Evolutionary conservation across 192 early-diverging fungal species (phyloP).

Genomic region (Linnemannia zychae): DNA sequence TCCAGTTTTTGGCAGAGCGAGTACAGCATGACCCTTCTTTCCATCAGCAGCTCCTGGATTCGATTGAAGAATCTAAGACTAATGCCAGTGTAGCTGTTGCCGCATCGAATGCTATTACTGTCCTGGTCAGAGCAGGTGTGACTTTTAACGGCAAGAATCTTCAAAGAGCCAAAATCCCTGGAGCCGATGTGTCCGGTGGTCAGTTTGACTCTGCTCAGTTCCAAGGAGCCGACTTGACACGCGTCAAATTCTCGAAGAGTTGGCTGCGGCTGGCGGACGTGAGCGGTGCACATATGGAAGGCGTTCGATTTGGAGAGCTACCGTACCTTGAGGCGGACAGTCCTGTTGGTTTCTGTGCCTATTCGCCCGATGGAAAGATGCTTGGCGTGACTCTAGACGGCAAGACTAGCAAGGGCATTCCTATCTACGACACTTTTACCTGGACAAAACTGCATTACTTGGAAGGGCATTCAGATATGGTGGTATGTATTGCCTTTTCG

Average conservation of each 20-base stretch:
- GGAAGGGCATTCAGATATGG: neutral
- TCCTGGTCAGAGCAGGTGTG: too few species aligned
- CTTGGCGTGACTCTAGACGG: neutral
- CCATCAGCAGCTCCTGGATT: neutral
- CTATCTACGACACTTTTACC: neutral
- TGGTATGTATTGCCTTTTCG: neutral
- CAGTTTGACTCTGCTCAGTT: constrained; percentile 7
- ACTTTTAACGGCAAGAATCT: neutral
- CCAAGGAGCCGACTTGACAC: neutral
- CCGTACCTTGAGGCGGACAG: neutral
- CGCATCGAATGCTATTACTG: neutral
- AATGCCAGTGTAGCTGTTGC: neutral
- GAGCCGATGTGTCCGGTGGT: neutral
- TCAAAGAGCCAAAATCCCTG: neutral
- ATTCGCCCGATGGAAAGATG: neutral
- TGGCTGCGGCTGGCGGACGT: neutral
- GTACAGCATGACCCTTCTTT: neutral
- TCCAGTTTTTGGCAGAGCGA: too few species aligned
- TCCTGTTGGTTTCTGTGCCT: neutral
- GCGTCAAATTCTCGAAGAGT: neutral
- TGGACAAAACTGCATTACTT: neutral
- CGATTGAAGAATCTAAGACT: neutral
- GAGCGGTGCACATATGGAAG: neutral
- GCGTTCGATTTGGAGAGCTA: neutral
- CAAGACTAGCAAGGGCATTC: neutral